Evolutionary conservation across 225 moss, liverwort and hornwort genomes (phyloP).

Genomic region (Marchantia paleacea): DNA sequence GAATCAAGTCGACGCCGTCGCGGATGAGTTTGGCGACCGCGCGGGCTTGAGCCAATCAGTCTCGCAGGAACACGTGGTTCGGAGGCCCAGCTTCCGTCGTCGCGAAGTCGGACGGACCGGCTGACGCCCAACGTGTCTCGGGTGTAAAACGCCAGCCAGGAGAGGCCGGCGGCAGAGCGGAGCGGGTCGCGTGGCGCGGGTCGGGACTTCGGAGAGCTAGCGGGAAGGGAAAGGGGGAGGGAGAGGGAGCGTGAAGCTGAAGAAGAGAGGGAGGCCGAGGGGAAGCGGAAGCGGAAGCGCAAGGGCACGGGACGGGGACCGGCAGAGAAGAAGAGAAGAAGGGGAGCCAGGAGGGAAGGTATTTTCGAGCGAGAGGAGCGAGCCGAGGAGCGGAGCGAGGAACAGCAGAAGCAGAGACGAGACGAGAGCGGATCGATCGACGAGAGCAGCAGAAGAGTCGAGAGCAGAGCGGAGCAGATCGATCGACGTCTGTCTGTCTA

Average conservation of each 20-base stretch:
- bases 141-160: too few species aligned
- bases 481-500: background rate
- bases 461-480: background rate
- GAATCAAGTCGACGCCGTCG: too few species aligned
- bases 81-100: too few species aligned
- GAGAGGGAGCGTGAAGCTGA: too few species aligned
- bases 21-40: too few species aligned
- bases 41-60: too few species aligned
- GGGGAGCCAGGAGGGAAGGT: background rate
- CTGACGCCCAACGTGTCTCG: too few species aligned
- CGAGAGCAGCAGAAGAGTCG: background rate
- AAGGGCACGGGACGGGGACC: background rate
- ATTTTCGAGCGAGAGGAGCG: background rate
- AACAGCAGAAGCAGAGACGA: background rate
- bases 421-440: background rate
- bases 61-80: too few species aligned
- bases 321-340: conserved; percentile 4
- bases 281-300: background rate
- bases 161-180: conserved; percentile 16
- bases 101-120: too few species aligned
- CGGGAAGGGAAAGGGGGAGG: background rate
- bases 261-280: background rate
- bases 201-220: background rate
- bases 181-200: background rate
- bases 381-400: background rate